Conservation (phyloP, 1,284 basidiomycete species). For the Ustilago cynodontis region DNA sequence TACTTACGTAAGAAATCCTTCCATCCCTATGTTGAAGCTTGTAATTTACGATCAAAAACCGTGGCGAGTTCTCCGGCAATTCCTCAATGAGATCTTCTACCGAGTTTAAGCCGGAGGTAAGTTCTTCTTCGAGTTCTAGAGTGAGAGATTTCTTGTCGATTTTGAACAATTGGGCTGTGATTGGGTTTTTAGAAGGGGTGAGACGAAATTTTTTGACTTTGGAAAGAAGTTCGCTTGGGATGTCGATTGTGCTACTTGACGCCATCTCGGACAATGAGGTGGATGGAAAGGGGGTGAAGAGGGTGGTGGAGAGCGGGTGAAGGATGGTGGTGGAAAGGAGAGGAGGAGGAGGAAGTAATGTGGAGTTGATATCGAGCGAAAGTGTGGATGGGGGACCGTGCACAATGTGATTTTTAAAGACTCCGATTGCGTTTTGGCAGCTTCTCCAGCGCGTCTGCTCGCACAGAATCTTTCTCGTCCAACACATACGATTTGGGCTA, state of each 20-base stretch:
- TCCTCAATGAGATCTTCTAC: slow-evolving; percentile 73
- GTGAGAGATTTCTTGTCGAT: slow-evolving; percentile 63
- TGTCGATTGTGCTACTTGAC: slow-evolving; percentile 59
- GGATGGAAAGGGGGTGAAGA: not conserved
- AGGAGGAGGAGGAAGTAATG: not conserved
- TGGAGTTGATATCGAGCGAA: slow-evolving; percentile 7
- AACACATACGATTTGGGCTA: no score
- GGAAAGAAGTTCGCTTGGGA: slow-evolving; percentile 45
- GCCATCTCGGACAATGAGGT: slow-evolving; percentile 8
- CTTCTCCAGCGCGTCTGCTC: no score
- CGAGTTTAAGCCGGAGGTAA: slow-evolving; percentile 25
- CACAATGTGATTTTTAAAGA: not conserved
- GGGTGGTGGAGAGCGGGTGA: not conserved
- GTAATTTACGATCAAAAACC: slow-evolving; percentile 87
- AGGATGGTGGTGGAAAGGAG: not conserved
- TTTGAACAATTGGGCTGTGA: slow-evolving; percentile 60
- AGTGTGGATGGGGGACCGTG: not conserved
- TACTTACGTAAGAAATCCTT: slow-evolving; percentile 77
- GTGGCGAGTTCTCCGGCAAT: slow-evolving; percentile 87
- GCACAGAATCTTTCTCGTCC: no score
- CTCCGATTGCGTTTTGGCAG: no score
- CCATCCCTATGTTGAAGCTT: slow-evolving; percentile 86
- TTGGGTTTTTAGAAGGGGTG: slow-evolving; percentile 33
- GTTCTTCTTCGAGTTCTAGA: slow-evolving; percentile 62
- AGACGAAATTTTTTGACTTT: slow-evolving; percentile 58